Base-by-base conservation (phyloP, 768 basidiomycete species). In the Russula sp. region DNA sequence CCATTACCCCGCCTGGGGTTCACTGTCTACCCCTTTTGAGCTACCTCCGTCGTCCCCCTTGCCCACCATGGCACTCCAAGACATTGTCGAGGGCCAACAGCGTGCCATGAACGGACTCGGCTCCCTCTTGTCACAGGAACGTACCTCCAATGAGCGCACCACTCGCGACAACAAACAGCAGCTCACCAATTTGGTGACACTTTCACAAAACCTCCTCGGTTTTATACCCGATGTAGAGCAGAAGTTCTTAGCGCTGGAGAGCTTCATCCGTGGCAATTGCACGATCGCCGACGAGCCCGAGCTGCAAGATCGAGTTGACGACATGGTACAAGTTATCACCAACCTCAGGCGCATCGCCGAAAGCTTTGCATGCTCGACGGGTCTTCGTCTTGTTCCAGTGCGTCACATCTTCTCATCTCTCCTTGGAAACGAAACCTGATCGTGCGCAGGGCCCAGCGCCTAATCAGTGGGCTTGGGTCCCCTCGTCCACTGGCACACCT, bases 361-460 rank as follows among this genome's bases (percentile, higher is more conserved):
- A 18, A 34, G 64, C 55, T 51, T 65, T 32, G 64, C 64, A 8
- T 44, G 30, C 64, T 56, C 64, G 7, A 48, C 59, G 0, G 64
- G 64, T 48, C 64, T 65, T 49, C 64, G 64, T 52, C 60, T 65
- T n/a, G 50, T 64, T 4, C 63, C 63, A 22, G 63, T 64, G 2
- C 9, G 63, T 64, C 52, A 20, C 24, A 22, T 52, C 14, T 9
- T 42, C 20, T 30, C 16, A 0, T 26, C 26, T 30, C n/a, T 48
- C 40, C n/a, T 6, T 18, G 0, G 26, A 13, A 32, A 38, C 34
- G 18, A 32, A 10, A 4, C 2, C 36, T 38, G 42, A 57, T 46
- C 14, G 36, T 24, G 11, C 22, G 16, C 34, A 59, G 63, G 58
- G 46, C 30, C 2, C 49, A 7, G 38, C 58, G 30, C 58, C 53